Evolutionary conservation across 2,329 filamentous ascomycete species (phyloP), one percentile per base, ranked within the genome.

Genomic region (Cladophialophora carrionii): DNA sequence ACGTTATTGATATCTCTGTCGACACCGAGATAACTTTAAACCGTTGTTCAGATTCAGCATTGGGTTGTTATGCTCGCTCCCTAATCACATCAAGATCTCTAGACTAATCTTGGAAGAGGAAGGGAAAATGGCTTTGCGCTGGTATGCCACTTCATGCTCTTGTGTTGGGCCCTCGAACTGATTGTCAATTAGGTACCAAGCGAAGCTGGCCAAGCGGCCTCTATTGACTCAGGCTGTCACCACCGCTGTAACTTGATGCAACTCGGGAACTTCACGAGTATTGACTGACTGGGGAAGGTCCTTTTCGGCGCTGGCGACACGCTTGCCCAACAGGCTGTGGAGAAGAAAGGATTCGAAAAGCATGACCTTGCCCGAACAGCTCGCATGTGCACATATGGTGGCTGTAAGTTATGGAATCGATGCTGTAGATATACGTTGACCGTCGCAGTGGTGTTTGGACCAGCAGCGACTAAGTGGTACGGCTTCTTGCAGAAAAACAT

Each of bases 301-400:
- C 88, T 99, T 69, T 99, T 98, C 77, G 93, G 90, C 64, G 91
- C 92, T 14, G 95, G 95, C 73, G 95, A 99, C 80, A 83, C 90
- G 66, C 88, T 96, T 71, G 92, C 95, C 43, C 95, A 99, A 79
- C 94, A 98, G 80, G 83, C 87, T 41, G 90, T 99, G 65, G 94
- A 98, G 80, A 88, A 87, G 77, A 88, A 85, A 73, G 93, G 92
- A 20, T 71, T 90, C 29, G 80, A 88, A 71, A 89, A 90, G 70
- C 94, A 99, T 77, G 89, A 94, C 74, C 74, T 78, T 62, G 76
- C 75, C 26, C 75, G 81, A 62, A 82, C 81, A 43, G 80, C 77
- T 37, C 77, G 81, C 62, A 82, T 83, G 81, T 78, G 76, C 31
- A 72, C 81, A 37, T 83, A 83, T 62, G 81, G 81, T 60, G 81